phyloP scores from a whole-genome alignment of 163 green algal species.

The Volvox carteri region DNA sequence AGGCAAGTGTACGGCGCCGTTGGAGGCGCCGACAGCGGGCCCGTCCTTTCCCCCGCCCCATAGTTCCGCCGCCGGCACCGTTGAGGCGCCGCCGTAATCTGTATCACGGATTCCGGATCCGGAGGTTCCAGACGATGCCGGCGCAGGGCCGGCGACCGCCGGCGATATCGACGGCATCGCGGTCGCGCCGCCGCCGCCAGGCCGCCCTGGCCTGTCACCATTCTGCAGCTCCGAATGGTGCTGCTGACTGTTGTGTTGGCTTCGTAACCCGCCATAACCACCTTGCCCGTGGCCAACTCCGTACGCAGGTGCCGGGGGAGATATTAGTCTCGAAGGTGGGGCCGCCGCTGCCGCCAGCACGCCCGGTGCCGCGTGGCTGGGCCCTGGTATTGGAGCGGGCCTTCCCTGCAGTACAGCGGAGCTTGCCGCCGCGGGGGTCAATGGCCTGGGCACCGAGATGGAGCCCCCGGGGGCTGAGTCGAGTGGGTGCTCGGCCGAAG shows the following conservation, averaged over 20 bases:
- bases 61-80: background rate
- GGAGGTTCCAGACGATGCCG: conserved; percentile 13
- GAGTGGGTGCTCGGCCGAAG: background rate
- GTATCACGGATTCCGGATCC: background rate
- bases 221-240: background rate
- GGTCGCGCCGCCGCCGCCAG: background rate
- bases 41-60: background rate
- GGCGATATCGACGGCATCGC: background rate
- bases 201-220: background rate
- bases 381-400: background rate
- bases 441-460: background rate
- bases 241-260: background rate
- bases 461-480: background rate
- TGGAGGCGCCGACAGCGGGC: background rate
- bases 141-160: background rate
- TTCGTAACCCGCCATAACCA: background rate
- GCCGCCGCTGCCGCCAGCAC: background rate
- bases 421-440: background rate
- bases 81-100: background rate
- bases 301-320: background rate
- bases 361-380: background rate
- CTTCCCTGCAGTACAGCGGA: background rate
- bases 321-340: background rate
- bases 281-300: background rate
- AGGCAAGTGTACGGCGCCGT: background rate